phyloP scores from a whole-genome alignment of 176 grass and related monocot genomes.

The Pontederia crassipes region DNA sequence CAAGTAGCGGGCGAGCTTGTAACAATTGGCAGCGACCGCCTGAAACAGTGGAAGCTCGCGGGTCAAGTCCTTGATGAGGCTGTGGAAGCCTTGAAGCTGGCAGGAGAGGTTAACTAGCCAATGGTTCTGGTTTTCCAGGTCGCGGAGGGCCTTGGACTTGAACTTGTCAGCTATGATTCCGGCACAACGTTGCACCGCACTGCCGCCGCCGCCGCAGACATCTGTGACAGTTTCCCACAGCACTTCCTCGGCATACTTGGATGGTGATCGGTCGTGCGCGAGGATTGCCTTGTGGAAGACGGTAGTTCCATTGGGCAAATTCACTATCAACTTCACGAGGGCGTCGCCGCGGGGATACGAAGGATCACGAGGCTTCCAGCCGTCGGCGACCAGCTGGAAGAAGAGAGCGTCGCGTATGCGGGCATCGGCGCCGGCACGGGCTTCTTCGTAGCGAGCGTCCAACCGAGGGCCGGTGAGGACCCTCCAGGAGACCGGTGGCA shows the following conservation, averaged over 20 bases:
- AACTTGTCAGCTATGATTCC: slow-evolving; percentile 78
- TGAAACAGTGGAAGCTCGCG: slow-evolving; percentile 61
- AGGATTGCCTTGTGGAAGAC: slow-evolving; percentile 14
- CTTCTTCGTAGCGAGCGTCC: slow-evolving; percentile 51
- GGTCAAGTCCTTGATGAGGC: slow-evolving; percentile 41
- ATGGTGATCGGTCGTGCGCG: slow-evolving; percentile 11
- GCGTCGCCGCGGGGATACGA: neutral
- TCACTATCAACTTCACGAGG: slow-evolving; percentile 30
- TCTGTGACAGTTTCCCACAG: slow-evolving; percentile 31
- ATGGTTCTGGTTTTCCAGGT: slow-evolving; percentile 52
- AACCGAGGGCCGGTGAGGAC: slow-evolving; percentile 40
- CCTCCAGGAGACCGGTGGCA: slow-evolving; percentile 30
- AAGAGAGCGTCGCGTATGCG: slow-evolving; percentile 62
- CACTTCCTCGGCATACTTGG: slow-evolving; percentile 38
- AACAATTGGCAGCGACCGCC: slow-evolving; percentile 38
- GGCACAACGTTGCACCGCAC: slow-evolving; percentile 33
- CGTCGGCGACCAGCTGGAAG: slow-evolving; percentile 78
- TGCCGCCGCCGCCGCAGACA: slow-evolving; percentile 18
- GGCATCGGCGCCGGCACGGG: slow-evolving; percentile 37
- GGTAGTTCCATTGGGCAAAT: slow-evolving; percentile 18
- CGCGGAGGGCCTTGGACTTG: slow-evolving; percentile 46
- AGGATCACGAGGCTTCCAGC: slow-evolving; percentile 29
- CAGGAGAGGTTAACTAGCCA: slow-evolving; percentile 90
- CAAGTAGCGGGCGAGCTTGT: slow-evolving; percentile 68
- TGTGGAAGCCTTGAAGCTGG: slow-evolving; percentile 40